phyloP scores from a whole-genome alignment of 495 filamentous ascomycete species.

The Penicillium paxilli region DNA sequence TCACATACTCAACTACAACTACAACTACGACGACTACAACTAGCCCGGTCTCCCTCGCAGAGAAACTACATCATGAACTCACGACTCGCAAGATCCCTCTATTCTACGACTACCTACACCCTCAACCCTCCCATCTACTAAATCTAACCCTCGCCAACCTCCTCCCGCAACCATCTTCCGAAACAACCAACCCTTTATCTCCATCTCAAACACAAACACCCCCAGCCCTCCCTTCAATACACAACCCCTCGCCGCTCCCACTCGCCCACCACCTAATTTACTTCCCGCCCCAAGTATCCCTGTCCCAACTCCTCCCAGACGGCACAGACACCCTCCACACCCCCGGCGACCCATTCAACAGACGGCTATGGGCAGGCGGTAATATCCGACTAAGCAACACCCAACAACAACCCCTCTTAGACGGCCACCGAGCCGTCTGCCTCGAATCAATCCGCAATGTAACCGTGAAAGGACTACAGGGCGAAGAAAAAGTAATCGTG shows the following conservation, averaged over 20 bases:
- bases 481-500: constrained; percentile 61
- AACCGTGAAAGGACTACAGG: constrained; percentile 51
- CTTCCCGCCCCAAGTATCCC: constrained; percentile 63
- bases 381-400: constrained; percentile 39
- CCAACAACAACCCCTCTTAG: constrained; percentile 32
- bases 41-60: constrained; percentile 18
- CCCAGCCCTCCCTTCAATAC: constrained; percentile 34
- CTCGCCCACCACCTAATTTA: constrained; percentile 66
- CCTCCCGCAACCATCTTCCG: constrained; percentile 33
- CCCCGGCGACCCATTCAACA: constrained; percentile 63
- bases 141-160: constrained; percentile 61
- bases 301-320: constrained; percentile 62
- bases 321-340: constrained; percentile 71
- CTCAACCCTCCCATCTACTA: constrained; percentile 65
- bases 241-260: constrained; percentile 38
- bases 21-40: constrained; percentile 17
- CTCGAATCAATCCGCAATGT: constrained; percentile 66
- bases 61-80: constrained; percentile 33
- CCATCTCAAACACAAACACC: neutral
- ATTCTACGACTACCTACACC: constrained; percentile 63
- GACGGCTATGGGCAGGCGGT: constrained; percentile 83
- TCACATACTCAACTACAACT: neutral
- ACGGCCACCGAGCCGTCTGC: constrained; percentile 56
- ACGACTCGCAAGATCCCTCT: constrained; percentile 53
- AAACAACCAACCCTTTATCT: neutral